Base-by-base conservation (phyloP, 2,329 filamentous ascomycete genomes). In the Sporothrix protearum region DNA sequence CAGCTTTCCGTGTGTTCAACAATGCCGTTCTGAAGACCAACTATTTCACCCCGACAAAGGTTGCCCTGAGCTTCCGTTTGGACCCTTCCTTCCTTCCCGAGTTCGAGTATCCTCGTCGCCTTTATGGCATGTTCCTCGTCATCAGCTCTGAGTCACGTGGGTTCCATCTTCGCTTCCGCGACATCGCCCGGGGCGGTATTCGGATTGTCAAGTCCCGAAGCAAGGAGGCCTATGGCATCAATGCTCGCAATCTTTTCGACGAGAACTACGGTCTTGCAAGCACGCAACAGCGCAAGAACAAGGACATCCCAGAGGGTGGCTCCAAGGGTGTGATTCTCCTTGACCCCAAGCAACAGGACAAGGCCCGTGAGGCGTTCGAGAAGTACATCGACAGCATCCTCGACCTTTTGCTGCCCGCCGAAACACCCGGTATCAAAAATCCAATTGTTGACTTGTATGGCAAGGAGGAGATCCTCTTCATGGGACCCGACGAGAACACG, bases 341-440 rank as follows among this genome's bases (percentile, higher is more conserved):
- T 53, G 95, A 99, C 80, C 89, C 93, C 74, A 91, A 94, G 80
- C 94, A 97, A 82, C 96, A 99, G 82, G 93, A 97, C 81, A 96
- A 95, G 83, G 91, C 91, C 22, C 88, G 87, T 64, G 94, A 97
- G 74, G 95, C 96, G 1, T 99, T 99, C 77, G 95, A 99, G 84
- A 99, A 99, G 85, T 99, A 99, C 83, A 99, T 99, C 78, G 96
- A 99, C 84, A 97, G 93, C 80, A 97, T 99, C 78, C 87, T 99
- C 79, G 96, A 99, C 81, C 89, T 99, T 74, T 88, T 99, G 49
- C 86, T 99, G 63, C 93, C 93, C 12, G 93, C 96, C 0, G 87
- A 89, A 77, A 97, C 94, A 72, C 96, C 96, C 12, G 96, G 96
- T 75, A 99, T 99, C 87, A 99, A 99, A 86, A 97, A 99, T 78